phyloP scores from a whole-genome alignment of 2,329 filamentous ascomycete species.

The Achaetomium macrosporum region DNA sequence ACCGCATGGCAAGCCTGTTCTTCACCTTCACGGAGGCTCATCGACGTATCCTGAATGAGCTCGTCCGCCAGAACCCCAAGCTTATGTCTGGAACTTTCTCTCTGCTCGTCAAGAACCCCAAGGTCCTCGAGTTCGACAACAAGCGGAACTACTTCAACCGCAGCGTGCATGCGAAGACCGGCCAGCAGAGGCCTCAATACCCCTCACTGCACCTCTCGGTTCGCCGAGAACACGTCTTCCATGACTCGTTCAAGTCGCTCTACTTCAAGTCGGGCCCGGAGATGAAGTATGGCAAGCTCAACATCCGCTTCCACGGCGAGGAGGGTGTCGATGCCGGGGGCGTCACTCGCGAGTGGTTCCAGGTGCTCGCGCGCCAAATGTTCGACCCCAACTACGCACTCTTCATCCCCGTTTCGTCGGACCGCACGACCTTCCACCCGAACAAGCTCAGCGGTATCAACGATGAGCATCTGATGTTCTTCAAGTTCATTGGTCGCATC shows the following conservation, averaged over 20 bases:
- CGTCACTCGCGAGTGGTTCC: conserved; percentile 98
- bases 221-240: conserved; percentile 91
- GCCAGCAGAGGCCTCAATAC: conserved; percentile 61
- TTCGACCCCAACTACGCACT: conserved; percentile 97
- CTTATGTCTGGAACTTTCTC: conserved; percentile 98
- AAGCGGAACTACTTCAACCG: conserved; percentile 99
- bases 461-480: conserved; percentile 92
- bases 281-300: conserved; percentile 98
- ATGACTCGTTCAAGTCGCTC: conserved; percentile 96
- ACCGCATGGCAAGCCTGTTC: conserved; percentile 82
- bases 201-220: conserved; percentile 79
- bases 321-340: conserved; percentile 97
- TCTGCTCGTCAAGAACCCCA: conserved; percentile 93
- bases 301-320: conserved; percentile 93
- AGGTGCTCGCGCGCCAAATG: conserved; percentile 94
- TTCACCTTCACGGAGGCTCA: conserved; percentile 98
- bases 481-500: conserved; percentile 98
- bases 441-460: conserved; percentile 93
- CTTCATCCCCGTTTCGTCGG: conserved; percentile 93
- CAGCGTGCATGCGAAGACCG: conserved; percentile 68
- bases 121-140: conserved; percentile 98
- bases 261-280: conserved; percentile 96
- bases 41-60: conserved; percentile 93
- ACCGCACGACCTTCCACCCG: conserved; percentile 97
- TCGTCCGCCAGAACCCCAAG: conserved; percentile 93